Percentiles rank a stretch among this genome's conserved stretches.
Conservation (phyloP, 2,329 filamentous ascomycete genomes). For the Cladobotryum mycophilum region DNA sequence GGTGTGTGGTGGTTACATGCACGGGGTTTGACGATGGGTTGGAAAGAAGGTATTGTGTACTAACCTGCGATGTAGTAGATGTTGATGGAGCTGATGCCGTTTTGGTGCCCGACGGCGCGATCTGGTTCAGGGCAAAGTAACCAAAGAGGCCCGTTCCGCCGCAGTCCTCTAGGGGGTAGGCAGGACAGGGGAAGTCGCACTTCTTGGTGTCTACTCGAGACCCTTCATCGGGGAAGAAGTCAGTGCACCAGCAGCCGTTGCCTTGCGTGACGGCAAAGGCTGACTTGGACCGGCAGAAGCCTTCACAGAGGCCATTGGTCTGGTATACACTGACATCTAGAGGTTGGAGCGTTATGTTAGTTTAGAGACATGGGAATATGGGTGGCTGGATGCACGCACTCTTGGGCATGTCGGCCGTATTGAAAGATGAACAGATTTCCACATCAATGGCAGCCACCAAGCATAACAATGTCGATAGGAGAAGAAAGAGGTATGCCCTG, state of each 20-base stretch:
- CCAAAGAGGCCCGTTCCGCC: slow-evolving; percentile 57
- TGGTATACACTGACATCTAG: slow-evolving; percentile 53
- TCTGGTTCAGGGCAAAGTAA: slow-evolving; percentile 52
- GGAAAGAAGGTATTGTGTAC: slow-evolving; percentile 12
- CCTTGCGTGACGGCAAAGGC: slow-evolving; percentile 64
- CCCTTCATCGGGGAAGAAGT: slow-evolving; percentile 52
- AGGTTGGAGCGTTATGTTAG: slow-evolving; percentile 2
- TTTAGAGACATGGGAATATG: background rate
- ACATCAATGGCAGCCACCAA: slow-evolving; percentile 22
- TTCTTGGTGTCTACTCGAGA: slow-evolving; percentile 33
- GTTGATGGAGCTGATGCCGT: slow-evolving; percentile 17
- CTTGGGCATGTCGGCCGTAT: slow-evolving; percentile 26
- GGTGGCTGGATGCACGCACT: slow-evolving; percentile 23
- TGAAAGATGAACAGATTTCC: slow-evolving; percentile 31
- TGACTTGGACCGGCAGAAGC: slow-evolving; percentile 48
- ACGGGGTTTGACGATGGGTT: background rate
- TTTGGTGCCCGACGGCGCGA: slow-evolving; percentile 51
- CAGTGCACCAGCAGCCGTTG: slow-evolving; percentile 67
- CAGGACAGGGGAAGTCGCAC: slow-evolving; percentile 59
- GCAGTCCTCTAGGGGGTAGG: slow-evolving; percentile 61
- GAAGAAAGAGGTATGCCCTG: slow-evolving; percentile 19
- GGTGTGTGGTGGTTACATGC: background rate
- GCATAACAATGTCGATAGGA: slow-evolving; percentile 19
- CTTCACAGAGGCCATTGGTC: slow-evolving; percentile 62
- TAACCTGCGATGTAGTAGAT: slow-evolving; percentile 20